Conservation (phyloP, 2,329 filamentous ascomycete species). For the Onygenales sp. region DNA sequence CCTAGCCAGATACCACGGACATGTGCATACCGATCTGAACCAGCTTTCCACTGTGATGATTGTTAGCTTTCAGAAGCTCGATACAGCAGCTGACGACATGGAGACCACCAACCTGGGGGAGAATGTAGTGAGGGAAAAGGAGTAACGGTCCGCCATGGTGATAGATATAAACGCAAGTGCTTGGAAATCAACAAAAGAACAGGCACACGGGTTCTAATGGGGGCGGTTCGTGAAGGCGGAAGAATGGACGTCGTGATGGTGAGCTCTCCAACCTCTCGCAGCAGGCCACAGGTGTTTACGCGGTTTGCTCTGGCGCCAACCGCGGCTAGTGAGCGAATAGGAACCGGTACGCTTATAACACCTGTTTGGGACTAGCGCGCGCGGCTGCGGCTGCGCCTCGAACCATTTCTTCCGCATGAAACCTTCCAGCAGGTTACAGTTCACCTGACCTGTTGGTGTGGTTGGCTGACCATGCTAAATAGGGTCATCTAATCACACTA, state of each 20-base stretch:
- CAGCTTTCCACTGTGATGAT: slow-evolving; percentile 72
- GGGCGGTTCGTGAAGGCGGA: not conserved
- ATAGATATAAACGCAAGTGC: slow-evolving; percentile 12
- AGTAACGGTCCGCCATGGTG: slow-evolving; percentile 94
- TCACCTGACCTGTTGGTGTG: too few relatives aligned
- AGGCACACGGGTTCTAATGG: not conserved
- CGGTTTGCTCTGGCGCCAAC: not conserved
- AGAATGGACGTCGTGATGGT: not conserved
- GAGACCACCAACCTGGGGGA: slow-evolving; percentile 74
- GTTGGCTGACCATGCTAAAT: too few relatives aligned
- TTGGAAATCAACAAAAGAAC: slow-evolving; percentile 2
- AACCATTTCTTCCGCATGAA: not conserved
- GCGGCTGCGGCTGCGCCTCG: not conserved
- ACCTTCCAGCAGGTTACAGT: too few relatives aligned
- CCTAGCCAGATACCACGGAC: not conserved
- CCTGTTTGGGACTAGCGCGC: not conserved
- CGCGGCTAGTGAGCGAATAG: not conserved
- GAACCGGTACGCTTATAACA: not conserved
- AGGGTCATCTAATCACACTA: too few relatives aligned
- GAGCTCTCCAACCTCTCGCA: not conserved
- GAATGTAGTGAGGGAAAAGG: slow-evolving; percentile 98
- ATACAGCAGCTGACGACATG: slow-evolving; percentile 5
- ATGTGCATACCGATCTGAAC: slow-evolving; percentile 77
- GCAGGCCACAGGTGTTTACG: slow-evolving; percentile 4
- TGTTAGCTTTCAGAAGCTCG: slow-evolving; percentile 34